A percentile compares a stretch with the other conserved stretches of the same genome.
phyloP scores from a whole-genome alignment of 1,284 basidiomycete species.

The Lentinus polychrous region DNA sequence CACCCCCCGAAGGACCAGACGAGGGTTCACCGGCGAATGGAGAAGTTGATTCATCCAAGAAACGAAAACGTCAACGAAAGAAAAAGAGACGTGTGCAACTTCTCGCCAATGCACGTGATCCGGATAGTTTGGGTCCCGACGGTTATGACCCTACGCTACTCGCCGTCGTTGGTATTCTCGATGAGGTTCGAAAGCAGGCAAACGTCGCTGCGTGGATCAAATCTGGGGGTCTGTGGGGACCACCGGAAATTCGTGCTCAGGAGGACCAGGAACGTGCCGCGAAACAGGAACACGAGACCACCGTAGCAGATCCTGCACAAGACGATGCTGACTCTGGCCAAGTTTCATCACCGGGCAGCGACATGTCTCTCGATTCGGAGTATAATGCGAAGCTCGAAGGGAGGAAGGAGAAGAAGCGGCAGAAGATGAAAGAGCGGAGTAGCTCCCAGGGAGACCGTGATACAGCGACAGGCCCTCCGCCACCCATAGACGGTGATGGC shows the following conservation, averaged over 20 bases:
- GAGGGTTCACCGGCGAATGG: no score
- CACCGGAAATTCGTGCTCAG: slow-evolving; percentile 7
- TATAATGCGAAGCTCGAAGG: not conserved
- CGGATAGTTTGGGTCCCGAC: slow-evolving; percentile 11
- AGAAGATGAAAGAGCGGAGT: slow-evolving; percentile 3
- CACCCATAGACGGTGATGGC: not conserved
- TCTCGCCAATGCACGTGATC: slow-evolving; percentile 9
- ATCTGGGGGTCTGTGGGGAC: slow-evolving; percentile 44
- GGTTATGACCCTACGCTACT: slow-evolving; percentile 55
- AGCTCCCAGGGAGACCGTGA: not conserved
- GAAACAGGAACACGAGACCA: not conserved
- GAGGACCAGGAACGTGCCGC: not conserved
- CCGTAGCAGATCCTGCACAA: not conserved
- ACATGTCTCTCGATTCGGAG: not conserved
- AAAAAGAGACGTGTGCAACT: slow-evolving; percentile 15
- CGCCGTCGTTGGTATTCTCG: slow-evolving; percentile 68
- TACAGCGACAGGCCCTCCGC: no score
- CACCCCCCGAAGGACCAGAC: not conserved
- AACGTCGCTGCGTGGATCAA: slow-evolving; percentile 69
- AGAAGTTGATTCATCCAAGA: slow-evolving; percentile 9
- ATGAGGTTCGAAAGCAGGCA: slow-evolving; percentile 47
- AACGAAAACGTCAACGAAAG: slow-evolving; percentile 17
- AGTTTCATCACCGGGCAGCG: slow-evolving; percentile 1
- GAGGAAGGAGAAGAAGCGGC: slow-evolving; percentile 12
- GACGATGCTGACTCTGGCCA: not conserved